Evolutionary conservation across 495 filamentous ascomycete species (phyloP).

Genomic region (Hypomontagnella monticulosa): DNA sequence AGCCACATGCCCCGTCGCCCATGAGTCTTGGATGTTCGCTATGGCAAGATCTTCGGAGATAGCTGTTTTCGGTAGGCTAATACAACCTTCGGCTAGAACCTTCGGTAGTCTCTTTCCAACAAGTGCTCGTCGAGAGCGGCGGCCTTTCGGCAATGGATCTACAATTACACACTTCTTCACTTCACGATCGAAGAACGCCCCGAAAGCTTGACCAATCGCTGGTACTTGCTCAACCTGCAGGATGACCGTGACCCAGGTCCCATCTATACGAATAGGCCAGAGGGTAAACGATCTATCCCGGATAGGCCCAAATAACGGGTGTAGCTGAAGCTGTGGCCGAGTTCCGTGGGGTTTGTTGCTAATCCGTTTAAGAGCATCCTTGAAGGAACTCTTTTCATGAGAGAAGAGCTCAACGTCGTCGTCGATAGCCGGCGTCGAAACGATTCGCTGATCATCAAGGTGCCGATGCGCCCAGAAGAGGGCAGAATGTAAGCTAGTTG

Average conservation of each 20-base stretch:
- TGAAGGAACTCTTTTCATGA: background rate
- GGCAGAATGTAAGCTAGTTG: conserved; percentile 16
- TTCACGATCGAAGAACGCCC: conserved; percentile 1
- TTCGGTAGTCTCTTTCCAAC: conserved; percentile 5
- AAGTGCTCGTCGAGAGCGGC: conserved; percentile 5
- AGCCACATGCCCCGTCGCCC: conserved; percentile 36
- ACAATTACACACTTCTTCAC: conserved; percentile 34
- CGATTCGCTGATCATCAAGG: conserved; percentile 2
- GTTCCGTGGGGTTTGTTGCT: background rate
- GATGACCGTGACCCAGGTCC: conserved; percentile 35
- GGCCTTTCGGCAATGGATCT: conserved; percentile 16
- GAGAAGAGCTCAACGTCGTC: conserved; percentile 35
- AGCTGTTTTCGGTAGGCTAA: background rate
- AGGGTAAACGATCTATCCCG: conserved; percentile 31
- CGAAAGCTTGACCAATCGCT: too few species aligned
- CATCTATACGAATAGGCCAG: conserved; percentile 19
- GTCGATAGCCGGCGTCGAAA: conserved; percentile 30
- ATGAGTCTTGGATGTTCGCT: background rate
- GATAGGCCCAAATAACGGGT: conserved; percentile 35
- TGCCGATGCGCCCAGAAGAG: conserved; percentile 44
- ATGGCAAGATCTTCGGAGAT: background rate
- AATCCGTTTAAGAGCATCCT: conserved; percentile 12
- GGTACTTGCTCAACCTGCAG: background rate
- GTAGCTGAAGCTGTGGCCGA: background rate
- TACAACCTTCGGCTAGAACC: conserved; percentile 37